Evolutionary conservation across 139 green algal species (phyloP).

Genomic region (Chlorella sp.): DNA sequence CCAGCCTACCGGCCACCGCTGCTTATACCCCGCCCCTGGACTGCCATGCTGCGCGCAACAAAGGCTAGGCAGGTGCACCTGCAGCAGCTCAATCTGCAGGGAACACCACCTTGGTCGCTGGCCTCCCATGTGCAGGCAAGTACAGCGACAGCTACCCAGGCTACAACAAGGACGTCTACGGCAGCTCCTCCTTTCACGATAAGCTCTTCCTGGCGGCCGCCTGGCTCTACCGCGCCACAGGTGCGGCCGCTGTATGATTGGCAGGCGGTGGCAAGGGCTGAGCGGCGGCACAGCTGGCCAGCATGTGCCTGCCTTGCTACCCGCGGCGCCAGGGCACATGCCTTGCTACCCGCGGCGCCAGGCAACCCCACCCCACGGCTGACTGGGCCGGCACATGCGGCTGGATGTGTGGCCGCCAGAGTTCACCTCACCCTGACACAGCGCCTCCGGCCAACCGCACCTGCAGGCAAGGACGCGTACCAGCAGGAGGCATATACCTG

Average conservation of each 20-base stretch:
- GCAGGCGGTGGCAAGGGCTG: neutral
- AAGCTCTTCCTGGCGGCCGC: constrained; percentile 21
- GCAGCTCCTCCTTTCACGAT: neutral
- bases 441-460: no score
- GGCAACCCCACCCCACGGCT: neutral
- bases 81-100: neutral
- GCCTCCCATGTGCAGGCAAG: neutral
- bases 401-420: neutral
- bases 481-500: neutral
- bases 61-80: neutral
- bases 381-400: neutral
- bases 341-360: no score
- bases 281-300: neutral
- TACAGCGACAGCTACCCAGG: constrained; percentile 14
- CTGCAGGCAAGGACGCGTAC: constrained; percentile 11
- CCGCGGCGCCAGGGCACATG: no score
- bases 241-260: neutral
- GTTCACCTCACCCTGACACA: no score
- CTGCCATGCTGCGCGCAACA: neutral
- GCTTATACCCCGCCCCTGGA: neutral
- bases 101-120: neutral
- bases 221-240: constrained; percentile 15
- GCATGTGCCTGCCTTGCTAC: no score
- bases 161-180: neutral
- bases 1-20: neutral